Base-by-base conservation (phyloP, 2,329 filamentous ascomycete genomes). In the Ceratocystis cubensis region DNA sequence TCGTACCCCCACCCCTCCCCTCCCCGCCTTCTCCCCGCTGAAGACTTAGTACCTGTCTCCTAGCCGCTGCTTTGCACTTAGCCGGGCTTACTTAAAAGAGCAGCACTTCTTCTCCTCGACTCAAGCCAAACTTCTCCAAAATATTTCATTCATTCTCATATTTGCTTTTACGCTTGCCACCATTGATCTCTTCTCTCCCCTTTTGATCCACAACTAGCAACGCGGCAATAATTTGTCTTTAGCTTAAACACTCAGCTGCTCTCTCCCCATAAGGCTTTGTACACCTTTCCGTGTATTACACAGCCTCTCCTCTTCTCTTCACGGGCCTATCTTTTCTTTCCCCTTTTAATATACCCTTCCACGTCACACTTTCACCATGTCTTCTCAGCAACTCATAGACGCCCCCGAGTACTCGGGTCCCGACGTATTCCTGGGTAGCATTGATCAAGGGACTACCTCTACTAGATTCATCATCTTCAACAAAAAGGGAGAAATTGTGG, bases 391-490 rank as follows among this genome's bases (percentile, higher is more conserved):
- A 46, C 33, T 63, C 17, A 46, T 63, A 28, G 61, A 63, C 13
- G 61, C 25, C 5, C 56, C 56, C 5, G 56, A 59, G 15, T 59
- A 59, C 56, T 8, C 56, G 33, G 41, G 61, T 3, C 45, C 61
- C 30, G 61, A 48, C 0, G 61, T 46, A 10, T 96, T 89, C 72
- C 87, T 96, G 69, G 91, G 91, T 68, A 89, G 88, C 71, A 92
- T 96, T 74, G 91, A 96, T 74, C 90, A 95, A 73, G 91, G 91
- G 67, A 96, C 91, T 13, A 96, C 91, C 41, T 93, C 88, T 68
- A 89, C 91, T 44, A 84, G 91, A 46, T 96, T 96, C 76, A 83
- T 96, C 71, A 92, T 96, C 73, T 96, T 96, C 78, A 86, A 96
- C 76, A 85, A 84, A 70, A 78, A 83, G 53, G 91, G 91, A 66